Evolutionary conservation across 164 flowering plant species (phyloP).

Genomic region (Santalum album): DNA sequence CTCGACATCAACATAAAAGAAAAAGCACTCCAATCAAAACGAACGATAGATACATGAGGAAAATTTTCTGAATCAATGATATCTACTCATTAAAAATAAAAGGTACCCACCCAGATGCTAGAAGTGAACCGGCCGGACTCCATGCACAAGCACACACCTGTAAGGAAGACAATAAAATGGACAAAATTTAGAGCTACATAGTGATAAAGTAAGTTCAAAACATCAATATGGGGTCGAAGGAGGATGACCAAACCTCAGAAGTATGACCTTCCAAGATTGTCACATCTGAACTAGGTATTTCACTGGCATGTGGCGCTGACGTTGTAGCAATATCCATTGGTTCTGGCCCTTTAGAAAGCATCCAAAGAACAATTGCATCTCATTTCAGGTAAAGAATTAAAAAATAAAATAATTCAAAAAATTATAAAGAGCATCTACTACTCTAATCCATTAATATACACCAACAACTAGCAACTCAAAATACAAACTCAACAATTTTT

Average conservation of each 20-base stretch:
- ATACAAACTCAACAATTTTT: too few species aligned
- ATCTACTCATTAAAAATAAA: background rate
- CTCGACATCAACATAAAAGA: too few species aligned
- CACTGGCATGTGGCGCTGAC: slow-evolving; percentile 37
- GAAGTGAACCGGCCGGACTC: slow-evolving; percentile 89
- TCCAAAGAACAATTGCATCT: background rate
- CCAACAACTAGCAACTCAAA: too few species aligned
- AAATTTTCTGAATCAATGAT: too few species aligned
- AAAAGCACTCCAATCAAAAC: too few species aligned
- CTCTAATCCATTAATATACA: too few species aligned
- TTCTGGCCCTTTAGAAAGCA: slow-evolving; percentile 44
- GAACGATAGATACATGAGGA: too few species aligned
- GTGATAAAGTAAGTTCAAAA: background rate
- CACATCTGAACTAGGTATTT: slow-evolving; percentile 74
- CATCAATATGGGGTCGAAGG: background rate
- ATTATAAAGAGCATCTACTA: too few species aligned
- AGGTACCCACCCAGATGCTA: slow-evolving; percentile 86
- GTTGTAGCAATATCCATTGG: slow-evolving; percentile 69
- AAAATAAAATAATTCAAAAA: too few species aligned
- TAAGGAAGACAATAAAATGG: slow-evolving; percentile 2
- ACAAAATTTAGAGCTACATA: background rate
- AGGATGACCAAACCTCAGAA: slow-evolving; percentile 60
- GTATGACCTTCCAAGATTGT: slow-evolving; percentile 87
- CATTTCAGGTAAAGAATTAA: background rate
- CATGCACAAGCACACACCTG: slow-evolving; percentile 98